Evolutionary conservation across 331 rosid genomes (phyloP), one percentile per base, ranked within the genome.

Genomic region (Arachis monticola): DNA sequence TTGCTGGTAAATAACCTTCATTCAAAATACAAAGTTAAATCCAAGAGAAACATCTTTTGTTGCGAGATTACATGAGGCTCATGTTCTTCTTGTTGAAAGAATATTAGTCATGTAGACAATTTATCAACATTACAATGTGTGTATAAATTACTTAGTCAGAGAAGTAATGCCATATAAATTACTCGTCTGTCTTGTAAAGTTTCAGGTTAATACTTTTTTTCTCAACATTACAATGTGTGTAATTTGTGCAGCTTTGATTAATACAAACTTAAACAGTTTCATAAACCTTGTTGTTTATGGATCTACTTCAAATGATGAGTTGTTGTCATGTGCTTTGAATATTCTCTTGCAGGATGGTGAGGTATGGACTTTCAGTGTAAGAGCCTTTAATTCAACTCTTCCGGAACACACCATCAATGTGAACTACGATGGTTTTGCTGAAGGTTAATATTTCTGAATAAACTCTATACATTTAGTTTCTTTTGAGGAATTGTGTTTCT

Each of bases 311-410:
- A 40, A 41, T 42, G 35, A 52, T 69, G 12, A 42, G 42, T 3
- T 3, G 10, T 41, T 41, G 56, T 50, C 52, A 27, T 38, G 52
- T 14, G 10, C 59, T 46, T 62, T 66, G 52, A 61, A 68, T 68
- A 3, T 42, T 52, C 32, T 67, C 32, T 17, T 83, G 68, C 85
- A 95, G 99, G 97, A 92, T 75, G 98, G 97, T 70, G 93, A 95
- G 85, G 77, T 90, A 72, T 95, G 99, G 99, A 92, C 97, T 63
- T 95, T 92, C 55, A 95, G 99, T 67, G 98, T 95, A 44, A 87
- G 99, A 81, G 92, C 97, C 14, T 95, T 92, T 27, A 92, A 86
- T 59, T 87, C 96, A 32, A 38, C 85, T 72, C 99, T 82, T 64
- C 99, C 99, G 1, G 88, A 95, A 14, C 93, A 48, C 80, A 95